phyloP scores from a whole-genome alignment of 2,329 filamentous ascomycete genomes.

The Clarireedia paspali region DNA sequence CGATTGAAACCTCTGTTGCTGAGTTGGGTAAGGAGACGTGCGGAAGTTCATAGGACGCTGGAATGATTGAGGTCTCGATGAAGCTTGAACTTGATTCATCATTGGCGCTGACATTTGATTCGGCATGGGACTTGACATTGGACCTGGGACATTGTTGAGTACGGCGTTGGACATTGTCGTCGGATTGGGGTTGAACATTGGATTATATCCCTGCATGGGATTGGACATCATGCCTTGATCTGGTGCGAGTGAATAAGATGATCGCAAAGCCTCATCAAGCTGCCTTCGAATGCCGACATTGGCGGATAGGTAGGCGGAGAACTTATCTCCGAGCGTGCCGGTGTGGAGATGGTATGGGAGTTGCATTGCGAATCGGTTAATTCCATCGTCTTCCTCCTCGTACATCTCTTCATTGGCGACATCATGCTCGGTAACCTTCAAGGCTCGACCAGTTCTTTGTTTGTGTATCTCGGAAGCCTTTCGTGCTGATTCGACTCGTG shows the following conservation, averaged over 20 bases:
- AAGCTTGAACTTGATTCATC: neutral
- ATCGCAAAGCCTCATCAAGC: neutral
- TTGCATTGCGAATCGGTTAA: neutral
- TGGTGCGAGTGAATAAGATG: neutral
- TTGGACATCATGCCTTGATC: neutral
- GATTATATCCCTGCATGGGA: neutral
- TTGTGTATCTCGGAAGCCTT: conserved; percentile 90
- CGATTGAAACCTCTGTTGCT: no score
- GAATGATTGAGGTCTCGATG: neutral
- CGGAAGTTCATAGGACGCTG: neutral
- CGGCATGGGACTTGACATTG: neutral
- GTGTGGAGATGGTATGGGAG: neutral
- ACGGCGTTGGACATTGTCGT: no score
- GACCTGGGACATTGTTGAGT: no score
- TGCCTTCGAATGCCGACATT: neutral
- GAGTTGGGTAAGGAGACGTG: no score
- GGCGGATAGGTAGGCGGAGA: neutral
- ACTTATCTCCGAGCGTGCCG: neutral
- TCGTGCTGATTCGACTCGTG: conserved; percentile 77
- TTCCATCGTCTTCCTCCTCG: conserved; percentile 53
- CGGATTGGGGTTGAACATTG: neutral
- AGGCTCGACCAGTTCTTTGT: conserved; percentile 71
- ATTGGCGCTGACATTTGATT: neutral
- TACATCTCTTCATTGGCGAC: conserved; percentile 93
- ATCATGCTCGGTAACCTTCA: conserved; percentile 78